A percentile compares a stretch with the other conserved stretches of the same genome.
phyloP scores from a whole-genome alignment of 257 asterid genomes.

The Nicotiana noctiflora region DNA sequence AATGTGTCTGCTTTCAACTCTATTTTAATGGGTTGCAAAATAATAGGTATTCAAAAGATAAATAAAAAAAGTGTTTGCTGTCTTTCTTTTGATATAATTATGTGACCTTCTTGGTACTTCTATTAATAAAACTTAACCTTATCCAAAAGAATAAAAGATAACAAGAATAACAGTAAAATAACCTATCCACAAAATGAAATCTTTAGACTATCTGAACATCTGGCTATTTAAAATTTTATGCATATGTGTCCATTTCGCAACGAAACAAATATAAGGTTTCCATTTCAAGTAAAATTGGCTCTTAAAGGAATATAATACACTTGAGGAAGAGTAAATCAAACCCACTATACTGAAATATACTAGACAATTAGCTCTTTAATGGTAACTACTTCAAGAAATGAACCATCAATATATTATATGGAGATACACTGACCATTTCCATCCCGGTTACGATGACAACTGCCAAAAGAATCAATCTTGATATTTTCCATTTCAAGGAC shows the following conservation, averaged over 20 bases:
- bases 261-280: not conserved
- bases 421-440: conserved; percentile 57
- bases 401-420: not conserved
- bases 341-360: not conserved
- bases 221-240: not conserved
- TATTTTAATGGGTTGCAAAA: not conserved
- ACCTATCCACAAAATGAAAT: not conserved
- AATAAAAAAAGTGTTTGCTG: not conserved
- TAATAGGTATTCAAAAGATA: not conserved
- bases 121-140: too few species aligned
- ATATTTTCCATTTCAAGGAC: conserved; percentile 68
- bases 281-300: not conserved
- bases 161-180: not conserved
- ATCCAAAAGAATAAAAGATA: too few species aligned
- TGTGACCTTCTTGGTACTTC: too few species aligned
- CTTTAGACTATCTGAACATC: not conserved
- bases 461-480: conserved; percentile 84
- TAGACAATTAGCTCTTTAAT: not conserved
- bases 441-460: conserved; percentile 75
- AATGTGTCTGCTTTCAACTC: not conserved
- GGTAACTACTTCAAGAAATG: not conserved
- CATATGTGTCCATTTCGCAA: not conserved
- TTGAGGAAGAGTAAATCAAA: not conserved
- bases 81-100: too few species aligned
- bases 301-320: not conserved